Conservation (phyloP, 805 yeast species). For the Suhomyces xylopsoci region DNA sequence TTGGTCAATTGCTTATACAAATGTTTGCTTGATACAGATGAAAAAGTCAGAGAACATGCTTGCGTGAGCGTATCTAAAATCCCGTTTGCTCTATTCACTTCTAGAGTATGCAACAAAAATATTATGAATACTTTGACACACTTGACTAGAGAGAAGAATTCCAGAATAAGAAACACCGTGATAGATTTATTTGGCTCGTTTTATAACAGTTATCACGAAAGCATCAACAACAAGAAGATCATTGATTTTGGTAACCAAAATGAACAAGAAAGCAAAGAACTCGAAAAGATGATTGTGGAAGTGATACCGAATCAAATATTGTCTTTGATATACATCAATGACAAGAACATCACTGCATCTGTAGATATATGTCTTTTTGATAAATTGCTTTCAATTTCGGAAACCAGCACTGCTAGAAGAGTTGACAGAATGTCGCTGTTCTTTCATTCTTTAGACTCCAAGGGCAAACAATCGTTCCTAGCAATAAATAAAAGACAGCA, state of each 20-base stretch:
- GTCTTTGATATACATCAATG: slow-evolving; percentile 71
- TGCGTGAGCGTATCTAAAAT: slow-evolving; percentile 50
- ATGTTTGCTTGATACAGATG: slow-evolving; percentile 73
- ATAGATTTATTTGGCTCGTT: slow-evolving; percentile 53
- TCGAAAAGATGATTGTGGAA: slow-evolving; percentile 30
- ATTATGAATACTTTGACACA: slow-evolving; percentile 56
- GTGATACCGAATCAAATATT: slow-evolving; percentile 67
- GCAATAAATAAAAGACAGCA: slow-evolving; percentile 72
- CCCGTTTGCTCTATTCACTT: slow-evolving; percentile 45
- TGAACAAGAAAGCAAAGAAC: slow-evolving; percentile 20
- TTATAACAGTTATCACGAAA: slow-evolving; percentile 46
- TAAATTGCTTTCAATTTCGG: slow-evolving; percentile 53
- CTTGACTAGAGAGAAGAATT: slow-evolving; percentile 67
- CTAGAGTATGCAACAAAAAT: slow-evolving; percentile 43
- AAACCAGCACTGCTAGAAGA: slow-evolving; percentile 43
- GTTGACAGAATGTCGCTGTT: slow-evolving; percentile 53
- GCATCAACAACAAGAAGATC: slow-evolving; percentile 11
- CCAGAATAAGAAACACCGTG: slow-evolving; percentile 59
- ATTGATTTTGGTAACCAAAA: slow-evolving; percentile 30
- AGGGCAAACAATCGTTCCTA: slow-evolving; percentile 59
- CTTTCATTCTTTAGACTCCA: slow-evolving; percentile 48
- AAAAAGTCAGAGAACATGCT: slow-evolving; percentile 63
- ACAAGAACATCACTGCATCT: slow-evolving; percentile 56
- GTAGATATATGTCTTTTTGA: slow-evolving; percentile 65
- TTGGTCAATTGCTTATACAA: slow-evolving; percentile 54